Conservation (phyloP, 257 asterid genomes). For the Nicotiana benthamiana region DNA sequence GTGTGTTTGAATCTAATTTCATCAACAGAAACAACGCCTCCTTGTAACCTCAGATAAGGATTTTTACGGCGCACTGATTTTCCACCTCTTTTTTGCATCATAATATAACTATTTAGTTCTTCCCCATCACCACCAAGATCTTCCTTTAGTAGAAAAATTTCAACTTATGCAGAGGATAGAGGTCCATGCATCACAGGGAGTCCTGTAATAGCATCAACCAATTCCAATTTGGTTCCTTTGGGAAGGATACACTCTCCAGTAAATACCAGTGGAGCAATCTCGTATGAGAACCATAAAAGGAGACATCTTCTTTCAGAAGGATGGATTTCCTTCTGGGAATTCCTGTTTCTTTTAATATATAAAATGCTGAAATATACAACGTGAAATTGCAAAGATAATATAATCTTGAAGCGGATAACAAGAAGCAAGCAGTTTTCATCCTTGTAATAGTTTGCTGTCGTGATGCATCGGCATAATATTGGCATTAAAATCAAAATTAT, state of each 20-base stretch:
- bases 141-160: neutral
- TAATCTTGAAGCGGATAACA: neutral
- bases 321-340: neutral
- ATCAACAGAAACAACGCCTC: neutral
- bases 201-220: slow-evolving; percentile 2
- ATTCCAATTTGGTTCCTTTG: neutral
- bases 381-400: neutral
- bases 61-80: neutral
- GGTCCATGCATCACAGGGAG: neutral
- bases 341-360: neutral
- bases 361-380: neutral
- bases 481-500: neutral
- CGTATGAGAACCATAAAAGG: neutral
- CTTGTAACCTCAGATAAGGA: neutral
- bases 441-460: neutral
- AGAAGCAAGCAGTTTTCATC: neutral
- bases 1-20: neutral
- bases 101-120: neutral
- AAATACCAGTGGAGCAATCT: neutral
- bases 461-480: too few species aligned
- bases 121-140: neutral
- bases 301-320: neutral
- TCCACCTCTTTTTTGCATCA: neutral
- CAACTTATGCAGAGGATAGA: neutral
- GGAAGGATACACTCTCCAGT: slow-evolving; percentile 5